Conservation (phyloP, 148 eudicot species). For the Dysphania ambrosioides region DNA sequence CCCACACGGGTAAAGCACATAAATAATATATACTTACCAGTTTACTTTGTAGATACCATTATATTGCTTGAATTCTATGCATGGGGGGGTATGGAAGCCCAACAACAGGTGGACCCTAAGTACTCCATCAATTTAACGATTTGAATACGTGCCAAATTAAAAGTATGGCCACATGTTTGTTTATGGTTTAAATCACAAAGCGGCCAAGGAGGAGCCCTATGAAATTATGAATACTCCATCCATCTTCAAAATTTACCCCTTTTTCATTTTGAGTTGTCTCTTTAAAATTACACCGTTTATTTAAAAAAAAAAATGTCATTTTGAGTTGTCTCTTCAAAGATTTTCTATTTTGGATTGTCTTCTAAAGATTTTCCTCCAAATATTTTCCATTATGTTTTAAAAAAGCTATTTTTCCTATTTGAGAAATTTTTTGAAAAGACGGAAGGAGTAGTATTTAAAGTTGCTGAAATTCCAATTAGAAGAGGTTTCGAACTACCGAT, state of each 20-base stretch:
- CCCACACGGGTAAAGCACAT: slow-evolving; percentile 5
- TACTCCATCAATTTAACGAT: slow-evolving; percentile 22
- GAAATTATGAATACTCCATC: too few relatives aligned
- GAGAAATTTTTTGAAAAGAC: too few relatives aligned
- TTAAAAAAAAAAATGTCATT: too few relatives aligned
- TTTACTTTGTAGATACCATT: slow-evolving; percentile 12
- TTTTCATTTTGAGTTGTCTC: too few relatives aligned
- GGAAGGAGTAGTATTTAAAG: background rate
- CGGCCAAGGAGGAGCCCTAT: background rate
- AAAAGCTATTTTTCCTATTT: too few relatives aligned
- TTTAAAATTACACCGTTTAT: too few relatives aligned
- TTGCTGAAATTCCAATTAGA: slow-evolving; percentile 18
- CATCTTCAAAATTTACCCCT: too few relatives aligned
- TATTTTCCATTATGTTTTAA: too few relatives aligned
- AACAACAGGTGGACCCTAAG: slow-evolving; percentile 23
- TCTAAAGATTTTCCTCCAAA: too few relatives aligned
- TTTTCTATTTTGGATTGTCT: too few relatives aligned
- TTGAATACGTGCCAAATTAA: slow-evolving; percentile 17
- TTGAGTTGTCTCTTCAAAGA: too few relatives aligned
- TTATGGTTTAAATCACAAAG: slow-evolving; percentile 10
- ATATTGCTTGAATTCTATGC: slow-evolving; percentile 8
- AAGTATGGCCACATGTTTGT: slow-evolving; percentile 21
- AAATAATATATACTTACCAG: background rate
- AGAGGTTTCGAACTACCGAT: slow-evolving; percentile 2
- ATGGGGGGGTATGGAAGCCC: slow-evolving; percentile 24